Base-by-base conservation (phyloP, 2,329 filamentous ascomycete species). In the Hypocrella siamensis region DNA sequence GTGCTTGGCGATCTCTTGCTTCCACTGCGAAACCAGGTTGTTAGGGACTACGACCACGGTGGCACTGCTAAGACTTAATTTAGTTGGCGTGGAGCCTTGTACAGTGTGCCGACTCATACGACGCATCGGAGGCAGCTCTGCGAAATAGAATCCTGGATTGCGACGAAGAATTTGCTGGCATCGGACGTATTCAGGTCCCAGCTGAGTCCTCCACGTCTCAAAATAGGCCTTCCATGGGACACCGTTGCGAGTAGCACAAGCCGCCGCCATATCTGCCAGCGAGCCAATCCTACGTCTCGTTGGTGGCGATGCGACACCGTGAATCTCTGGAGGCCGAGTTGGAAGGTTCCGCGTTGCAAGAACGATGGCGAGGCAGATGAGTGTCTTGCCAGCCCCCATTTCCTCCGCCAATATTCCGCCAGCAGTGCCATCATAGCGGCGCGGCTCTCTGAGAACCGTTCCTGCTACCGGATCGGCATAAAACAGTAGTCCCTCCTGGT, bases 11-110 rank as follows among this genome's bases (percentile, higher is more conserved):
- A 94, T 84, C 46, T 94, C 84, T 9, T 73, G 65, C 32, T 70
- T 60, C 88, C 88, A 94, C 49, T 96, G 88, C 32, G 76, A 67
- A 3, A 93, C 60, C 17, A 94, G 61, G 46, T 94, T 94, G 11
- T 75, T 65, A 0, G 88, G 88, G 0, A 86, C 83, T 19, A 94
- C 69, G 14, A 93, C 61, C 4, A 96, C 58, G 0, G 79, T 93
- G 0, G 70, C 69, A 18, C 70, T 64, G 37, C 75, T 81, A 6
- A 90, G 58, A 17, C 61, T 68, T 4, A 93, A 56, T 37, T 59
- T 63, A 16, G 56, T 61, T 1, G 63, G 56, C 0, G 56, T 49
- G n/a, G 30, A 22, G 10, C 16, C 28, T 17, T 34, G 30, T 6
- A 26, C 24, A 5, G 31, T 33, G 17, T 42, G 38, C 18, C 49